Conservation (phyloP, 1,284 basidiomycete species). For the Sutorius eximius region DNA sequence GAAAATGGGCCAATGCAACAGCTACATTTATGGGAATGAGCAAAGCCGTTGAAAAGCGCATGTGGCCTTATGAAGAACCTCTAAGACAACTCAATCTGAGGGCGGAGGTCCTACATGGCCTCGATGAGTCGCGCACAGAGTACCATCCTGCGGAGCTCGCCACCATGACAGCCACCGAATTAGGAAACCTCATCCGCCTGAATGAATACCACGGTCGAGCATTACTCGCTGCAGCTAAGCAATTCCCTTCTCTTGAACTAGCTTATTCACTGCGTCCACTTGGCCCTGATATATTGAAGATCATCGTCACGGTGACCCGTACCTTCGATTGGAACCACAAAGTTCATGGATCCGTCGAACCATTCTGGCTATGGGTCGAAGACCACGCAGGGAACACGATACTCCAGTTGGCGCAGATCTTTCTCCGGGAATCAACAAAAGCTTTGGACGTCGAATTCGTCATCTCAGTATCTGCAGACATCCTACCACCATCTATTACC, state of each 20-base stretch:
- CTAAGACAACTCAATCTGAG: constrained; percentile 80
- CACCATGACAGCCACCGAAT: constrained; percentile 67
- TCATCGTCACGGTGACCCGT: constrained; percentile 65
- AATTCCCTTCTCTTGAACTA: constrained; percentile 82
- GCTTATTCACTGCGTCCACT: constrained; percentile 77
- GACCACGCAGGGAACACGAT: constrained; percentile 80
- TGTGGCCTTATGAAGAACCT: constrained; percentile 98
- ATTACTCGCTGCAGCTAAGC: constrained; percentile 77
- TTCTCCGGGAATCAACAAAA: constrained; percentile 68
- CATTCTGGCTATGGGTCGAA: constrained; percentile 97
- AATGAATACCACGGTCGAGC: constrained; percentile 86
- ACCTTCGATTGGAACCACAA: constrained; percentile 86
- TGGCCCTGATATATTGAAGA: constrained; percentile 80
- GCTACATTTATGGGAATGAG: constrained; percentile 87
- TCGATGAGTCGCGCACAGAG: constrained; percentile 85
- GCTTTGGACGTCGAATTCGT: constrained; percentile 75
- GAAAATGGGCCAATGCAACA: constrained; percentile 86
- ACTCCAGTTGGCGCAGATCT: constrained; percentile 76
- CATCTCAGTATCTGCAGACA: constrained; percentile 65
- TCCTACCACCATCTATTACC: constrained; percentile 59
- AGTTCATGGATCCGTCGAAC: constrained; percentile 77
- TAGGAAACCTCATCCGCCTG: constrained; percentile 84
- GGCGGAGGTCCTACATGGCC: constrained; percentile 76
- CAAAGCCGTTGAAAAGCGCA: constrained; percentile 88
- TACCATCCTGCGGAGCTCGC: constrained; percentile 79